Conservation (phyloP, 805 yeast species). For the Gaillardinia entomophila region DNA sequence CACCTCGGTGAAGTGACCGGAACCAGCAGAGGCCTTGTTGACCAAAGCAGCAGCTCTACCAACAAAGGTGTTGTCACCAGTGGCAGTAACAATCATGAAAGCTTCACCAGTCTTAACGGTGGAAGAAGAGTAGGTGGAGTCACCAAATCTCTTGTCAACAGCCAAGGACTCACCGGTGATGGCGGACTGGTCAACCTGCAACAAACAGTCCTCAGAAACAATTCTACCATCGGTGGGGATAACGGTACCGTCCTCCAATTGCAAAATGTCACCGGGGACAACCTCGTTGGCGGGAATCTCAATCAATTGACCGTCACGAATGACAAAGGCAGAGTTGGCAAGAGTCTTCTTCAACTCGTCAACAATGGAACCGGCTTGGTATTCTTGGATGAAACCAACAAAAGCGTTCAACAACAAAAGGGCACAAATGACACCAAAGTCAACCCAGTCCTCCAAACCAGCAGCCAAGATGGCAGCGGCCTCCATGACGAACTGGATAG, state of each 20-base stretch:
- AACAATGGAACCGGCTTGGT: conserved; percentile 97
- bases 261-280: conserved; percentile 93
- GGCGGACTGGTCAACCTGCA: conserved; percentile 95
- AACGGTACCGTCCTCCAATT: conserved; percentile 88
- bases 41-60: conserved; percentile 98
- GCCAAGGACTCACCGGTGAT: conserved; percentile 97
- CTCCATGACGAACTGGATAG: conserved; percentile 96
- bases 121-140: conserved; percentile 84
- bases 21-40: conserved; percentile 87
- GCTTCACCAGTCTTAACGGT: conserved; percentile 95
- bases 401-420: conserved; percentile 78
- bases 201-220: conserved; percentile 76
- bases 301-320: conserved; percentile 73
- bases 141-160: conserved; percentile 88
- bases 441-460: conserved; percentile 97
- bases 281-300: conserved; percentile 80
- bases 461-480: conserved; percentile 95
- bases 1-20: conserved; percentile 96
- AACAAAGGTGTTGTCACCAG: conserved; percentile 92
- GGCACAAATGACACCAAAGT: conserved; percentile 95
- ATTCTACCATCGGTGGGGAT: conserved; percentile 92
- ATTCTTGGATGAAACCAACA: conserved; percentile 96
- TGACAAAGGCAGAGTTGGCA: conserved; percentile 81
- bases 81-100: conserved; percentile 88
- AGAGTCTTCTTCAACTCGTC: conserved; percentile 93